Conservation (phyloP, 371 early-diverging fungal genomes). For the Mucor lusitanicus region DNA sequence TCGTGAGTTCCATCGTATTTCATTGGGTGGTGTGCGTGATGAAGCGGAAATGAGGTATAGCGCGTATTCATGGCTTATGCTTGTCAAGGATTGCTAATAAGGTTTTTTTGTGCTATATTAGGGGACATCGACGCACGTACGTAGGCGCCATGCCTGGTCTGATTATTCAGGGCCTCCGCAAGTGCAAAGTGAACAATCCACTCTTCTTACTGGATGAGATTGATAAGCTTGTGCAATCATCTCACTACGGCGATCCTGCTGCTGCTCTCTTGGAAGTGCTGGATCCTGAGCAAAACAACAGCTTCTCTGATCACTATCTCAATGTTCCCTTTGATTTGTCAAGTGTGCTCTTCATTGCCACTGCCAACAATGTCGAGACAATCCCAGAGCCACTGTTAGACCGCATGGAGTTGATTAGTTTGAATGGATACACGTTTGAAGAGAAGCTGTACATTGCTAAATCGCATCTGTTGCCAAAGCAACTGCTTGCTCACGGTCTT, state of each 20-base stretch:
- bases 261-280: conserved; percentile 87
- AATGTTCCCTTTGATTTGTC: conserved; percentile 87
- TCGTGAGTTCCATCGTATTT: conserved; percentile 80
- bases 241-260: conserved; percentile 76
- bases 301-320: conserved; percentile 84
- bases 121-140: conserved; percentile 91
- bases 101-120: conserved; percentile 1
- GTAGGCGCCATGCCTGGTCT: conserved; percentile 88
- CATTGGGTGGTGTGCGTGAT: conserved; percentile 88
- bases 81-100: neutral
- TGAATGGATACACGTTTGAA: conserved; percentile 85
- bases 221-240: conserved; percentile 75
- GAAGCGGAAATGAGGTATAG: conserved; percentile 79
- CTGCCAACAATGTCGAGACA: conserved; percentile 79
- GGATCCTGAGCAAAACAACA: conserved; percentile 87
- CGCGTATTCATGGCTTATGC: no score
- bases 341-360: conserved; percentile 83
- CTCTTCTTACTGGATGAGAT: conserved; percentile 69
- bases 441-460: conserved; percentile 71
- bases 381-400: conserved; percentile 84
- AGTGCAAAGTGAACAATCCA: conserved; percentile 79
- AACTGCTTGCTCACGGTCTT: conserved; percentile 70
- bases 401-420: conserved; percentile 84
- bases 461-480: conserved; percentile 68
- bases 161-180: conserved; percentile 77